phyloP scores from a whole-genome alignment of 1,139 yeast species.

The Suhomyces panamericanus region DNA sequence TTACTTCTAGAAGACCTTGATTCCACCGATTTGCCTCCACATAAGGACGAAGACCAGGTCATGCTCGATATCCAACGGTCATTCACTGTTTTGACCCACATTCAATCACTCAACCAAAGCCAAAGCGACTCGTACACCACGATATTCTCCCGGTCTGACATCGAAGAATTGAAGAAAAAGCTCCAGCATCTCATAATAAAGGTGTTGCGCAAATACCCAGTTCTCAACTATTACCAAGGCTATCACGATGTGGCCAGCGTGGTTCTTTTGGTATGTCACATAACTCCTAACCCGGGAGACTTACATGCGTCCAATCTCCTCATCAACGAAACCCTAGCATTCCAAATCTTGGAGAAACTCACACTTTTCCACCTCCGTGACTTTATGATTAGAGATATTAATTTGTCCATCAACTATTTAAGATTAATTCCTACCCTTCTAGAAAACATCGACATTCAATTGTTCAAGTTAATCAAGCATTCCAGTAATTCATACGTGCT shows the following conservation, averaged over 20 bases:
- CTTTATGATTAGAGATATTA: conserved; percentile 74
- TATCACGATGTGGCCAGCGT: conserved; percentile 84
- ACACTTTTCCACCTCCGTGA: conserved; percentile 72
- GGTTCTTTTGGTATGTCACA: conserved; percentile 53
- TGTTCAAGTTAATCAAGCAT: conserved; percentile 51
- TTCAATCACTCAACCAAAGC: conserved; percentile 24
- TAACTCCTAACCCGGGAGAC: background rate
- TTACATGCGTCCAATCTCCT: conserved; percentile 11
- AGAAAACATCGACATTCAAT: conserved; percentile 46
- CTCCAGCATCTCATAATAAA: conserved; percentile 52
- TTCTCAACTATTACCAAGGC: conserved; percentile 83
- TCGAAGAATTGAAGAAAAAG: conserved; percentile 37
- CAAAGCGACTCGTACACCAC: conserved; percentile 34
- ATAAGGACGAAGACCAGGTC: conserved; percentile 79
- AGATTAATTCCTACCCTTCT: conserved; percentile 64
- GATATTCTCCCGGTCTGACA: conserved; percentile 35
- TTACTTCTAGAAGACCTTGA: conserved; percentile 25
- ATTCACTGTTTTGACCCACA: conserved; percentile 46
- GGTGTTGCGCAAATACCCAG: conserved; percentile 61
- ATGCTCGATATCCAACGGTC: conserved; percentile 74
- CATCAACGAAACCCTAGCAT: conserved; percentile 37
- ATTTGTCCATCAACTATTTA: conserved; percentile 65
- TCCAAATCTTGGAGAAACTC: conserved; percentile 53
- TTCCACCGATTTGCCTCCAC: conserved; percentile 41
- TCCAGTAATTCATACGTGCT: conserved; percentile 31